Conservation (phyloP, 805 yeast genomes). For the Cyberlindnera bimundalis region DNA sequence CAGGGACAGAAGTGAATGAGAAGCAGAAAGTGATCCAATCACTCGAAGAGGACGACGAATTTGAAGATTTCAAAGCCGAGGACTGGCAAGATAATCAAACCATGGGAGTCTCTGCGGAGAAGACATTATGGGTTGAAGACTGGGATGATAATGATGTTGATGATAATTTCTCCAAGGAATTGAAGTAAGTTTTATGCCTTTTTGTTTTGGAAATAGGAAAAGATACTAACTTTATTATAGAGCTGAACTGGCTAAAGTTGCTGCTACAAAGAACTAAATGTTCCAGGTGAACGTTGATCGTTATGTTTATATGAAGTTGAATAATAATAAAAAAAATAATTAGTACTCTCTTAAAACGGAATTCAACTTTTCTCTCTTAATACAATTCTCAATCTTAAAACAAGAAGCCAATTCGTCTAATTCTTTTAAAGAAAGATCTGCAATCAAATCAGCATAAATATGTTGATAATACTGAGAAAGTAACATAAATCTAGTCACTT, state of each 20-base stretch:
- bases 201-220: too few species aligned
- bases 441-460: conserved; percentile 45
- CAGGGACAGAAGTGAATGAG: conserved; percentile 18
- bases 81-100: conserved; percentile 69
- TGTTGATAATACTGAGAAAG: conserved; percentile 41
- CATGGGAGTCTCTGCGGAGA: conserved; percentile 47
- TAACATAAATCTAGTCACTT: conserved; percentile 41
- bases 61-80: conserved; percentile 94
- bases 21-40: conserved; percentile 48
- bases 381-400: conserved; percentile 45
- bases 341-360: conserved; percentile 17
- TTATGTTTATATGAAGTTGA: too few species aligned
- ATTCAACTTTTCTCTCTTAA: conserved; percentile 41
- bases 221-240: conserved; percentile 8
- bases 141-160: conserved; percentile 97
- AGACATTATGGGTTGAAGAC: conserved; percentile 89
- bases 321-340: too few species aligned
- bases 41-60: conserved; percentile 93
- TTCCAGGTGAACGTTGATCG: too few species aligned
- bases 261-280: conserved; percentile 21
- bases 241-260: conserved; percentile 24
- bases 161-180: conserved; percentile 76
- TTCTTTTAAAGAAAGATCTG: conserved; percentile 40
- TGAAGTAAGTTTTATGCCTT: conserved; percentile 57
- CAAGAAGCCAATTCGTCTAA: conserved; percentile 49